Evolutionary conservation across 169 alveolate genomes (phyloP), one percentile per base, ranked within the genome.

Genomic region (Cardiosporidium cionae): DNA sequence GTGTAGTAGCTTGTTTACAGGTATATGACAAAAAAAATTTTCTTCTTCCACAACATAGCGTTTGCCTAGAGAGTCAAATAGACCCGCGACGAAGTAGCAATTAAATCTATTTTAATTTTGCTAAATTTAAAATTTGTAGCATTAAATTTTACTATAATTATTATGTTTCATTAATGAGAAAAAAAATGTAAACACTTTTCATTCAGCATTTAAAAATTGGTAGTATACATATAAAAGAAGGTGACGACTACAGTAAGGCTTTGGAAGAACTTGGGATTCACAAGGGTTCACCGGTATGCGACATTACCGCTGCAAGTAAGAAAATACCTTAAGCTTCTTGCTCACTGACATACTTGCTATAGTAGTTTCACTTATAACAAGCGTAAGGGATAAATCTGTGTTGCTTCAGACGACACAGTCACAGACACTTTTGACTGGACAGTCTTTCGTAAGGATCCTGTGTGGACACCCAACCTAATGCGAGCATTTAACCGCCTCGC

Each of bases 1-100:
- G 86, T 3, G 79, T 83, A 9, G 73, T 83, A 0, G 86, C 79
- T 1, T 79, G 86, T 31, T 65, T 83, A 62, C n/a, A n/a, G n/a
- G n/a, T n/a, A n/a, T n/a, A n/a, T n/a, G n/a, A n/a, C n/a, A n/a
- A n/a, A n/a, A n/a, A n/a, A n/a, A n/a, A n/a, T n/a, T n/a, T n/a
- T n/a, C n/a, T n/a, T n/a, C n/a, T n/a, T n/a, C n/a, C n/a, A n/a
- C n/a, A n/a, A n/a, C n/a, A n/a, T n/a, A n/a, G n/a, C n/a, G n/a
- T n/a, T n/a, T n/a, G n/a, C n/a, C n/a, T n/a, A n/a, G n/a, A n/a
- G n/a, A n/a, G n/a, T n/a, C n/a, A n/a, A n/a, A n/a, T n/a, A n/a
- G n/a, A n/a, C n/a, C n/a, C n/a, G n/a, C n/a, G n/a, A n/a, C n/a
- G n/a, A n/a, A n/a, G n/a, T n/a, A n/a, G n/a, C n/a, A n/a, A n/a